phyloP scores from a whole-genome alignment of 345 rosid species.

The Cardamine chenopodiifolia region DNA sequence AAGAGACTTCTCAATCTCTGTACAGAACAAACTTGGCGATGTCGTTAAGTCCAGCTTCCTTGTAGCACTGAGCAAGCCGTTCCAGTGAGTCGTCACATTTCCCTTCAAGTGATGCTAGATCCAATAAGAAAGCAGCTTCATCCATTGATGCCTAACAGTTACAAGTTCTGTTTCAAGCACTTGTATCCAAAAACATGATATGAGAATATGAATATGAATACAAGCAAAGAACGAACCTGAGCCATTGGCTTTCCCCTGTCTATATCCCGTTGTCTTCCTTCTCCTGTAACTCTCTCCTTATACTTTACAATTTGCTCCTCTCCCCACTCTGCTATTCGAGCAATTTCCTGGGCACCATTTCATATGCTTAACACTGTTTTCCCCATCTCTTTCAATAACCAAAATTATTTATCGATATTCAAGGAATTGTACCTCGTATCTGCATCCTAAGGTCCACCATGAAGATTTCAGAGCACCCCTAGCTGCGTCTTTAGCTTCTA shows the following conservation, averaged over 20 bases:
- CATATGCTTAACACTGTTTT: constrained; percentile 9
- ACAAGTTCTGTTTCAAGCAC: constrained; percentile 13
- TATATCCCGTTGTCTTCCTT: constrained; percentile 66
- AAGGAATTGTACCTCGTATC: constrained; percentile 54
- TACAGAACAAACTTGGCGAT: constrained; percentile 60
- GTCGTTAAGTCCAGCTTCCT: constrained; percentile 69
- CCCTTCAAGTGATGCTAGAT: constrained; percentile 85
- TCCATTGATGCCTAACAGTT: constrained; percentile 61
- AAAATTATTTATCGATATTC: not conserved
- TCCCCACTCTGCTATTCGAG: constrained; percentile 74
- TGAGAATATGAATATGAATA: not conserved
- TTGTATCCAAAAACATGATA: constrained; percentile 23
- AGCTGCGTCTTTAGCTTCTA: constrained; percentile 92
- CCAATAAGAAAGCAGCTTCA: constrained; percentile 75
- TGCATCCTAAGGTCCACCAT: constrained; percentile 97
- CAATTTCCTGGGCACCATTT: constrained; percentile 54
- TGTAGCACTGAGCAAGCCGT: constrained; percentile 65
- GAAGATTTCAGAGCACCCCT: constrained; percentile 86
- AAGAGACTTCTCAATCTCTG: constrained; percentile 50
- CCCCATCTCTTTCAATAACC: not conserved
- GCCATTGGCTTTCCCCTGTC: constrained; percentile 72
- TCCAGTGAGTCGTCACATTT: constrained; percentile 69
- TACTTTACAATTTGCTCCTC: constrained; percentile 76
- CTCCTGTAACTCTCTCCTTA: constrained; percentile 68
- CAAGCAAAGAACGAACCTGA: constrained; percentile 51